Conservation (phyloP, 1,284 basidiomycete genomes). For the Cutaneotrichosporon sp. region DNA sequence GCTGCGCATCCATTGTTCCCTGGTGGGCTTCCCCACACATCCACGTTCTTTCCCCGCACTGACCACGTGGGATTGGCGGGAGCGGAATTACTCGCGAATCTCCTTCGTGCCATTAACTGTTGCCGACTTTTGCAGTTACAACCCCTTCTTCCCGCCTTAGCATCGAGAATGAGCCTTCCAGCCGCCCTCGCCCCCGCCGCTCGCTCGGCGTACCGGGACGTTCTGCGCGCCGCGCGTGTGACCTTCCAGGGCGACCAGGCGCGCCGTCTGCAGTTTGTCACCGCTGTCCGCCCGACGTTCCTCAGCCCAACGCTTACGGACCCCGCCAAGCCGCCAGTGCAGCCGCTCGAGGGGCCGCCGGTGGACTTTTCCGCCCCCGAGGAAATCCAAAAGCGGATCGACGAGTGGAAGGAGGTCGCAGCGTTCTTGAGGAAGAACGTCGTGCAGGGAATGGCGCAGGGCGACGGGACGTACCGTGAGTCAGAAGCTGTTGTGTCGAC, state of each 20-base stretch:
- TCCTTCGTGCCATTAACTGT: neutral
- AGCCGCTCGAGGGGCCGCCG: conserved; percentile 14
- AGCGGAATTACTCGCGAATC: neutral
- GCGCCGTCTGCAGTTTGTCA: conserved; percentile 29
- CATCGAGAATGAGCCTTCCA: conserved; percentile 25
- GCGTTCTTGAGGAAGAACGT: conserved; percentile 43
- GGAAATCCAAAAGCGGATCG: conserved; percentile 38
- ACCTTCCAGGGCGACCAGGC: conserved; percentile 44
- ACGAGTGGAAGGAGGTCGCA: conserved; percentile 47
- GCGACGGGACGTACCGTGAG: conserved; percentile 36
- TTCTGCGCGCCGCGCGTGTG: conserved; percentile 38
- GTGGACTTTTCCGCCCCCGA: conserved; percentile 21
- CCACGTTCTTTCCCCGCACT: too few relatives aligned
- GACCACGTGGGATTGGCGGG: too few relatives aligned
- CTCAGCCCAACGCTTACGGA: conserved; percentile 36
- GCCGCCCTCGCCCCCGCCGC: conserved; percentile 33
- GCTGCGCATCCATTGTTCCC: too few relatives aligned
- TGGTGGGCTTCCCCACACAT: too few relatives aligned
- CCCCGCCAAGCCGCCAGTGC: conserved; percentile 12
- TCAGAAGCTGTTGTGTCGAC: conserved; percentile 11
- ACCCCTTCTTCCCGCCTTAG: neutral
- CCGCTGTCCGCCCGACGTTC: conserved; percentile 39
- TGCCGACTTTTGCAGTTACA: neutral
- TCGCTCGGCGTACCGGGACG: conserved; percentile 40
- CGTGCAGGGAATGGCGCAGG: conserved; percentile 42